These are phyloP conservation scores for Podila epigama DNA, from an alignment of 192 early-diverging fungal genomes.

Conservation along the genomic window DNA sequence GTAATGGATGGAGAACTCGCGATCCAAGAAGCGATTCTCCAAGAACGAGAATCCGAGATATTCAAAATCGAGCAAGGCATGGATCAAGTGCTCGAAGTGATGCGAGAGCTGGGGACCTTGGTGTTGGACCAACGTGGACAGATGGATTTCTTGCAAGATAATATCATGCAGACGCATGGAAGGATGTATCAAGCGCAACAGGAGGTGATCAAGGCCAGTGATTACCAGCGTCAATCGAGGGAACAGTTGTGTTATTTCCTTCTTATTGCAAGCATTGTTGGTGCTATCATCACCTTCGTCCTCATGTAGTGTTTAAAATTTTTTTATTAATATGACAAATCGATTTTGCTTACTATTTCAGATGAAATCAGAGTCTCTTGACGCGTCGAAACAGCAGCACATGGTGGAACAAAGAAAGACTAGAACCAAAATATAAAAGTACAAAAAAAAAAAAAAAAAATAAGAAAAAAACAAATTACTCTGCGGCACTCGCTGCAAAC, in stretches of 20 bases:
- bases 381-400: no score
- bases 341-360: not conserved
- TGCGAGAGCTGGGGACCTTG: slow-evolving; percentile 34
- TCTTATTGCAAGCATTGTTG: slow-evolving; percentile 26
- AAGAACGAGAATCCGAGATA: slow-evolving; percentile 39
- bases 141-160: slow-evolving; percentile 44
- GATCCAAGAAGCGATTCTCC: slow-evolving; percentile 32
- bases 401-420: no score
- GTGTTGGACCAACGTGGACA: slow-evolving; percentile 30
- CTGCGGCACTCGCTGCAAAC: not conserved
- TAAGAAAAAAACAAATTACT: no score
- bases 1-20: slow-evolving; percentile 34
- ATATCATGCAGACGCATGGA: slow-evolving; percentile 32
- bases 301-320: slow-evolving; percentile 11
- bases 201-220: slow-evolving; percentile 40
- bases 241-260: slow-evolving; percentile 38
- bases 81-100: slow-evolving; percentile 35
- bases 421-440: no score
- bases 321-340: not conserved
- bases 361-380: no score
- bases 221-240: slow-evolving; percentile 32
- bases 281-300: slow-evolving; percentile 25
- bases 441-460: no score
- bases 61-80: slow-evolving; percentile 30
- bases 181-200: slow-evolving; percentile 28